Evolutionary conservation across 2,329 filamentous ascomycete species (phyloP).

Genomic region (Monilinia fructicola): DNA sequence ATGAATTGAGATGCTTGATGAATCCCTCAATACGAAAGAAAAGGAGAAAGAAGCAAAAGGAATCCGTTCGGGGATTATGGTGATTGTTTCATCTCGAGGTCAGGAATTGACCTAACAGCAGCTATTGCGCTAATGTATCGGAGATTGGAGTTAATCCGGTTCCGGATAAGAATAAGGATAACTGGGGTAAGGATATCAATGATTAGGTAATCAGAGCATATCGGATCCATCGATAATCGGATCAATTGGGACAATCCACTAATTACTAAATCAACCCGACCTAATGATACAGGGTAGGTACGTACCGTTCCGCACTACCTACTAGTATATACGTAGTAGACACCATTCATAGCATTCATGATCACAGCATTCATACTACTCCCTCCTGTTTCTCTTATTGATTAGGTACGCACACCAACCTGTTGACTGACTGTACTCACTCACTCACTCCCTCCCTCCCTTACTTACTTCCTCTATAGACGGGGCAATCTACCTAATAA

Average conservation of each 20-base stretch:
- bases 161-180: conserved; percentile 2
- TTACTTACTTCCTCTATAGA: background rate
- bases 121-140: conserved; percentile 1
- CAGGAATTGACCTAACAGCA: background rate
- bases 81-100: conserved; percentile 14
- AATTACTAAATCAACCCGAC: background rate
- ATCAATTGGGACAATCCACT: background rate
- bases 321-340: too few species aligned
- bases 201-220: background rate
- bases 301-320: background rate
- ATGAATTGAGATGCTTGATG: conserved; percentile 2
- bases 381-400: too few species aligned
- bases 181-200: too few species aligned
- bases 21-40: conserved; percentile 12
- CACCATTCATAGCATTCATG: too few species aligned
- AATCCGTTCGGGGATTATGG: conserved; percentile 1
- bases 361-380: too few species aligned
- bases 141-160: conserved; percentile 8
- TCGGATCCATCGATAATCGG: background rate
- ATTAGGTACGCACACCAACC: too few species aligned
- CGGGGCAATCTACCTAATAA: conserved; percentile 7
- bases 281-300: background rate
- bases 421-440: too few species aligned
- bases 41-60: conserved; percentile 11
- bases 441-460: too few species aligned